These are phyloP conservation scores for Nymphaea thermarum DNA, from an alignment of 164 flowering plant species.

Conservation along the genomic window DNA sequence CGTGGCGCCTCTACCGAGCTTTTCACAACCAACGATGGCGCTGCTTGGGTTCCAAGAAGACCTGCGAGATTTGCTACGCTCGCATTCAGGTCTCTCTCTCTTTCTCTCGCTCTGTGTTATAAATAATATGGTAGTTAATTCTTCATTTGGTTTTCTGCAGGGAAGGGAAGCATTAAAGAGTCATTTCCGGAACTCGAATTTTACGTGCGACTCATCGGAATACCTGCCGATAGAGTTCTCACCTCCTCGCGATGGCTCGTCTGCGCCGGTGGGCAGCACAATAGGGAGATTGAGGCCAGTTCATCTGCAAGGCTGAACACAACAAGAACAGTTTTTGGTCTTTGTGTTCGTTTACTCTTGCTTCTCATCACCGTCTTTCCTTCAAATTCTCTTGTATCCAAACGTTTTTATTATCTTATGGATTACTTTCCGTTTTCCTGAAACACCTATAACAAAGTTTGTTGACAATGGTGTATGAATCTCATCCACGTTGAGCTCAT, in stretches of 20 bases:
- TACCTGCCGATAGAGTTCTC: constrained; percentile 35
- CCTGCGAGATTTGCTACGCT: constrained; percentile 31
- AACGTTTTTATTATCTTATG: no score
- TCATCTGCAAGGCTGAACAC: no score
- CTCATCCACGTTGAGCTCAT: no score
- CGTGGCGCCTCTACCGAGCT: constrained; percentile 16
- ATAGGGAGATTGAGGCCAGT: not conserved
- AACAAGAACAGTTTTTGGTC: no score
- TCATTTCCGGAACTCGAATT: constrained; percentile 27
- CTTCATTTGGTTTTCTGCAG: constrained; percentile 13
- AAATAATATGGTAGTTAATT: not conserved
- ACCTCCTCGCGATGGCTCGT: constrained; percentile 44
- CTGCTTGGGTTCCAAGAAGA: constrained; percentile 27
- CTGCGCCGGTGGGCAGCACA: not conserved
- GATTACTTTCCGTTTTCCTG: no score
- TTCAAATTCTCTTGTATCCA: no score
- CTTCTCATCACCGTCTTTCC: no score
- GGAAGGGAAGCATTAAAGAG: constrained; percentile 41
- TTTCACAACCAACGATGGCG: constrained; percentile 26
- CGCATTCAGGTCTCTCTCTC: constrained; percentile 36
- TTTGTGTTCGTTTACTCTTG: no score
- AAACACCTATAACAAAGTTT: no score
- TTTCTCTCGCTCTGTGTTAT: not conserved
- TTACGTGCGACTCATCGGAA: constrained; percentile 38
- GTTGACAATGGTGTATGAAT: no score